These are phyloP conservation scores for Rhizoclosmatium sp. DNA, from an alignment of 192 early-diverging fungal genomes.

Conservation along the genomic window DNA sequence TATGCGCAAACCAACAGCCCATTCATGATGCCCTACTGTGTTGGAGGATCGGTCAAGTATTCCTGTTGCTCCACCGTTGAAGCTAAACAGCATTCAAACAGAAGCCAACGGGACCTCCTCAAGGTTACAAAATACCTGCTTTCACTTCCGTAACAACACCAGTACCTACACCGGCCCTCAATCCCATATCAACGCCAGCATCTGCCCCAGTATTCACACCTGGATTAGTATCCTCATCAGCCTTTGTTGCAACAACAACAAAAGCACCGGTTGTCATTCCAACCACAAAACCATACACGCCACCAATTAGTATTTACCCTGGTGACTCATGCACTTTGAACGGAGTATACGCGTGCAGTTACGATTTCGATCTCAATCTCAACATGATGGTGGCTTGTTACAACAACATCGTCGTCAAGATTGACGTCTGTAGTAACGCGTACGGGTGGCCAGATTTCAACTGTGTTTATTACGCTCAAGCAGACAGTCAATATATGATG, in stretches of 20 bases:
- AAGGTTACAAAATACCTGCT: too few species aligned
- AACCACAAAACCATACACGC: background rate
- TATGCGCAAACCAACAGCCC: background rate
- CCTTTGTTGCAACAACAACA: background rate
- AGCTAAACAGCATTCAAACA: background rate
- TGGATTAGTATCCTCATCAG: background rate
- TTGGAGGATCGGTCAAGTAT: background rate
- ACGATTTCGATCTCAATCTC: background rate
- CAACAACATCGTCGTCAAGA: background rate
- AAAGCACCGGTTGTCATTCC: background rate
- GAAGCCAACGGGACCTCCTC: background rate
- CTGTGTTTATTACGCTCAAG: background rate
- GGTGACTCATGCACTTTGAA: background rate
- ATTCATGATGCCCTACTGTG: conserved; percentile 23
- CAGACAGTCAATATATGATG: conserved; percentile 13
- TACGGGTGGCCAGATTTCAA: background rate
- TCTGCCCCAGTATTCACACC: background rate
- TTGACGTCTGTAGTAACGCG: background rate
- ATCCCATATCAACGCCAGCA: background rate
- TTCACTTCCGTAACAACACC: too few species aligned
- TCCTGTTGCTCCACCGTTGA: background rate
- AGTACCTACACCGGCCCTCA: too few species aligned
- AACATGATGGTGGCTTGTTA: conserved; percentile 19
- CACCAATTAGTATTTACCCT: background rate
- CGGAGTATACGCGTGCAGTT: conserved; percentile 15